Conservation (phyloP, 2,329 filamentous ascomycete species). For the Aspergillus transmontanensis region DNA sequence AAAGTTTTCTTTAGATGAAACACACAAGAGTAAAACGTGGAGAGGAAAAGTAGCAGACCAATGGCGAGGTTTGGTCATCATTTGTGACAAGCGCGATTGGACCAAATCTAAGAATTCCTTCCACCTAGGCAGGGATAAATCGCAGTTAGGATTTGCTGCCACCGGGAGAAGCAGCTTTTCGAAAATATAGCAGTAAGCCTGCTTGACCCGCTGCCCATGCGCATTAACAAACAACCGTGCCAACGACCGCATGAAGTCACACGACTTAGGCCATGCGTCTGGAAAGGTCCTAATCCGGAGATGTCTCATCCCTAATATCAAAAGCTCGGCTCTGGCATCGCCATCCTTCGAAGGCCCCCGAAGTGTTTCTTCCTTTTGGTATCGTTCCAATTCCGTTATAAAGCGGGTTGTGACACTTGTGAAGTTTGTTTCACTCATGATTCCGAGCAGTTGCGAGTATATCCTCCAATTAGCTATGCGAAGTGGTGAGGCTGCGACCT, state of each 20-base stretch:
- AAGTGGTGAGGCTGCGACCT: slow-evolving; percentile 69
- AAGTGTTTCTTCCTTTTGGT: slow-evolving; percentile 70
- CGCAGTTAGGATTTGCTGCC: slow-evolving; percentile 74
- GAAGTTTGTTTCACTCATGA: slow-evolving; percentile 94
- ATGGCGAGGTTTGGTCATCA: slow-evolving; percentile 89
- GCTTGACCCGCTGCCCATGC: slow-evolving; percentile 87
- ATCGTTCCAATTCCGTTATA: slow-evolving; percentile 74
- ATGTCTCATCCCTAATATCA: slow-evolving; percentile 90
- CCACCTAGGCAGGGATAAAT: slow-evolving; percentile 83
- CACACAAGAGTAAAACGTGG: slow-evolving; percentile 82
- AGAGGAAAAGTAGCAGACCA: slow-evolving; percentile 89
- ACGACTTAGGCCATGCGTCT: slow-evolving; percentile 81
- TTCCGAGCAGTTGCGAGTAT: slow-evolving; percentile 88
- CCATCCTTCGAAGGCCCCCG: slow-evolving; percentile 56
- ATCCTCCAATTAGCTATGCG: slow-evolving; percentile 95
- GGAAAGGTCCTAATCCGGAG: slow-evolving; percentile 73
- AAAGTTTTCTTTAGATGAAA: slow-evolving; percentile 83
- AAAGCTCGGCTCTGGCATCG: slow-evolving; percentile 81
- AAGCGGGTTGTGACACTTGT: slow-evolving; percentile 80
- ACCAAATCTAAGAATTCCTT: slow-evolving; percentile 78
- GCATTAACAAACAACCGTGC: slow-evolving; percentile 81
- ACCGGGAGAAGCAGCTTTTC: slow-evolving; percentile 85
- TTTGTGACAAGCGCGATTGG: slow-evolving; percentile 75
- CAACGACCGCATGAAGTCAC: slow-evolving; percentile 81
- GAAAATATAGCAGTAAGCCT: slow-evolving; percentile 90